These are phyloP conservation scores for Monosporascus sp. DNA, from an alignment of 2,329 filamentous ascomycete genomes.

Conservation along the genomic window DNA sequence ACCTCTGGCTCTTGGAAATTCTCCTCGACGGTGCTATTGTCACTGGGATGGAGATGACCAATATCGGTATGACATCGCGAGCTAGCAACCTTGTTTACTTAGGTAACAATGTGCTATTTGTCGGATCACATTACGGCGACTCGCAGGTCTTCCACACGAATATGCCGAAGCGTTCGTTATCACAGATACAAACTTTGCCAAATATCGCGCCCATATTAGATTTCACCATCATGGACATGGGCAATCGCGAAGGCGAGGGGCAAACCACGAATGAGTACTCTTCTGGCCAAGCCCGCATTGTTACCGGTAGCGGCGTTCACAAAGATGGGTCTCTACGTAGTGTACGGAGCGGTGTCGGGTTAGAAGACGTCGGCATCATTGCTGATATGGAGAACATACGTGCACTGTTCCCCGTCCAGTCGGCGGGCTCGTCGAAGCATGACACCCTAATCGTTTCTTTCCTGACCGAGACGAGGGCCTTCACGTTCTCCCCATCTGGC, in stretches of 20 bases:
- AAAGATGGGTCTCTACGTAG: constrained; percentile 84
- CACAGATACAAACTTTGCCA: constrained; percentile 66
- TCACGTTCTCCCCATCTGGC: constrained; percentile 67
- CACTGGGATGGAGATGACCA: constrained; percentile 63
- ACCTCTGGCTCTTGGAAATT: constrained; percentile 78
- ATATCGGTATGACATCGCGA: constrained; percentile 63
- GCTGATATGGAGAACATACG: constrained; percentile 72
- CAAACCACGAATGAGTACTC: constrained; percentile 82
- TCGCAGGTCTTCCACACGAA: constrained; percentile 65
- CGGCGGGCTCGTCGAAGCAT: constrained; percentile 39
- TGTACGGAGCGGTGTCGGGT: constrained; percentile 86
- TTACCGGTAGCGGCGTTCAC: constrained; percentile 87
- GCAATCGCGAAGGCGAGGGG: constrained; percentile 71
- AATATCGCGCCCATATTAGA: constrained; percentile 92
- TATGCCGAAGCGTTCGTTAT: constrained; percentile 37
- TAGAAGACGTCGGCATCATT: constrained; percentile 80
- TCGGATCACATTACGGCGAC: constrained; percentile 90
- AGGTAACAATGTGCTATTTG: constrained; percentile 66
- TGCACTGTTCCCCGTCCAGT: constrained; percentile 65
- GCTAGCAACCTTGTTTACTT: constrained; percentile 77
- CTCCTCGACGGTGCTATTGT: constrained; percentile 62
- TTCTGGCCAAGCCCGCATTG: constrained; percentile 87
- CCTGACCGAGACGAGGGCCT: constrained; percentile 76
- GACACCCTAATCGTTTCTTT: constrained; percentile 79
- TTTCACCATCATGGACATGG: constrained; percentile 95